Evolutionary conservation across 2,329 filamentous ascomycete species (phyloP).

Genomic region (Aureobasidium sp.): DNA sequence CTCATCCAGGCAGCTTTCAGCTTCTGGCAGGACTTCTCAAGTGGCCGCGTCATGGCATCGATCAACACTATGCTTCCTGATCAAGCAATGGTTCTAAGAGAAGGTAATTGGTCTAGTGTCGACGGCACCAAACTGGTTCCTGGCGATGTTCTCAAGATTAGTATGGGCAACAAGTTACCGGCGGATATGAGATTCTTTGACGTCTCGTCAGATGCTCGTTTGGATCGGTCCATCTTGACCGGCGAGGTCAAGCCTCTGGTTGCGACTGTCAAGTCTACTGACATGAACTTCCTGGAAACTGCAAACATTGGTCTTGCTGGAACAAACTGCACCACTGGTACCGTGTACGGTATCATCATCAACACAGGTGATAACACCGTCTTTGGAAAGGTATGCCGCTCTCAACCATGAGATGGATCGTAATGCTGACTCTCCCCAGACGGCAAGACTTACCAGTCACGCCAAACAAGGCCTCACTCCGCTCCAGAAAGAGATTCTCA

Average conservation of each 20-base stretch:
- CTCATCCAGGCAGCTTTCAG: constrained; percentile 44
- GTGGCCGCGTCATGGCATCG: constrained; percentile 68
- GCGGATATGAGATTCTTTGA: constrained; percentile 66
- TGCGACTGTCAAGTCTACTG: constrained; percentile 58
- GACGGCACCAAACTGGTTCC: constrained; percentile 55
- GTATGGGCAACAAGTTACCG: constrained; percentile 65
- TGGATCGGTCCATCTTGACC: constrained; percentile 67
- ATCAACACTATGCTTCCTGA: constrained; percentile 78
- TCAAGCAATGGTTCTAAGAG: constrained; percentile 57
- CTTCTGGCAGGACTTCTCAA: constrained; percentile 67
- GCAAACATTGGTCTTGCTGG: constrained; percentile 70
- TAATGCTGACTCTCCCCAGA: constrained; percentile 17
- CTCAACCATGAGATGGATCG: neutral
- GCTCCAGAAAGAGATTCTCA: constrained; percentile 64
- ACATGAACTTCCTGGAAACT: constrained; percentile 70
- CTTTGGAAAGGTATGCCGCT: constrained; percentile 54
- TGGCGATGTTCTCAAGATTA: constrained; percentile 62
- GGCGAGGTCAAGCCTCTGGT: constrained; percentile 45
- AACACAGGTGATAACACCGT: constrained; percentile 66
- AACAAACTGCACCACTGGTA: constrained; percentile 69
- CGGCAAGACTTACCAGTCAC: constrained; percentile 64
- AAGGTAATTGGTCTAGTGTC: constrained; percentile 40
- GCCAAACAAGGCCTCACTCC: constrained; percentile 62
- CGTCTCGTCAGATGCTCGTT: constrained; percentile 61
- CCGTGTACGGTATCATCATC: constrained; percentile 60